Conservation (phyloP, 352 stramenopile genomes). For the Phytopythium cucurbitacearum region DNA sequence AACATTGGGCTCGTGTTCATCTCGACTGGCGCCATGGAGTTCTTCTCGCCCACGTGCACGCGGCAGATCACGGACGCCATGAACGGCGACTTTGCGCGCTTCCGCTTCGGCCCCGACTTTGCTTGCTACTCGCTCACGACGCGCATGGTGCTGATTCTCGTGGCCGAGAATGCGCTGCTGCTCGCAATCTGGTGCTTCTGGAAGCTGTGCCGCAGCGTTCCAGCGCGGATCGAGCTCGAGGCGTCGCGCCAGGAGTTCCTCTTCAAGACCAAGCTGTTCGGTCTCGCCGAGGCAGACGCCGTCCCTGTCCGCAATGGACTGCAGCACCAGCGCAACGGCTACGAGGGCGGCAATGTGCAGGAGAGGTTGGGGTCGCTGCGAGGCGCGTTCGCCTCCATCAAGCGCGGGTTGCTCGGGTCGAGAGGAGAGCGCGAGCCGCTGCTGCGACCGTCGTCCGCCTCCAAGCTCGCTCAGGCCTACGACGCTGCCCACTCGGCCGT, state of each 20-base stretch:
- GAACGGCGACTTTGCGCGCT: slow-evolving; percentile 51
- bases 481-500: slow-evolving; percentile 17
- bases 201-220: slow-evolving; percentile 57
- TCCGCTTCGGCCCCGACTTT: slow-evolving; percentile 73
- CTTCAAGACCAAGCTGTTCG: slow-evolving; percentile 74
- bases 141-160: slow-evolving; percentile 77
- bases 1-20: slow-evolving; percentile 78
- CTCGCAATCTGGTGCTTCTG: slow-evolving; percentile 64
- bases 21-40: slow-evolving; percentile 75
- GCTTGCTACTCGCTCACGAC: slow-evolving; percentile 69
- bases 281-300: slow-evolving; percentile 17
- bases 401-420: slow-evolving; percentile 15
- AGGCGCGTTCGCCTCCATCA: slow-evolving; percentile 3
- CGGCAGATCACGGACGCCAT: slow-evolving; percentile 49
- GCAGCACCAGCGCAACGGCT: slow-evolving; percentile 1
- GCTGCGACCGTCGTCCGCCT: slow-evolving; percentile 27
- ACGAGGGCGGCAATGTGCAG: neutral
- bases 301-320: slow-evolving; percentile 1
- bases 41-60: slow-evolving; percentile 49
- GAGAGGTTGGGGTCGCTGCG: too few relatives aligned
- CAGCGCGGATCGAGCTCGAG: slow-evolving; percentile 53
- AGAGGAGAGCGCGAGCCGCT: slow-evolving; percentile 59
- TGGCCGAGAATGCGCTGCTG: slow-evolving; percentile 63
- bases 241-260: slow-evolving; percentile 62
- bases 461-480: slow-evolving; percentile 47